Conservation (phyloP, 495 filamentous ascomycete genomes). For the Lepidopterella palustris region DNA sequence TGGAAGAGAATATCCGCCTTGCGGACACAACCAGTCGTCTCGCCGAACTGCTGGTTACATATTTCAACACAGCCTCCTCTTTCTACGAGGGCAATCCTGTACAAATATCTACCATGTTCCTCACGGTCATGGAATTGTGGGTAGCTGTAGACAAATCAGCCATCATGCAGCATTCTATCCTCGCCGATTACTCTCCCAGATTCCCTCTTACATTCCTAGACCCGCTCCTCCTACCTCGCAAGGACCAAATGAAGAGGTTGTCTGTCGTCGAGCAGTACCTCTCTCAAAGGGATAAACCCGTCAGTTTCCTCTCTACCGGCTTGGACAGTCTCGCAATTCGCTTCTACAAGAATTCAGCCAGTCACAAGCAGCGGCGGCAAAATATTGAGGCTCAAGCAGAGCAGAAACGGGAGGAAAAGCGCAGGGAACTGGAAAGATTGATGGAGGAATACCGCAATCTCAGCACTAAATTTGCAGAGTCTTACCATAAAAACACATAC, state of each 20-base stretch:
- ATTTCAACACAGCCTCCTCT: conserved; percentile 29
- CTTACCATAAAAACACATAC: background rate
- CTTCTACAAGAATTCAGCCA: conserved; percentile 46
- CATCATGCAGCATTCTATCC: conserved; percentile 34
- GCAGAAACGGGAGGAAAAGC: conserved; percentile 36
- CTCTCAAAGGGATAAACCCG: conserved; percentile 17
- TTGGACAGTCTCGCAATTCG: conserved; percentile 41
- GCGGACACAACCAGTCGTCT: conserved; percentile 32
- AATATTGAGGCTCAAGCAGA: conserved; percentile 41
- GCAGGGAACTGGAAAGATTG: conserved; percentile 45
- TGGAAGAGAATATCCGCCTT: conserved; percentile 24
- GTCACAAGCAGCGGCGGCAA: conserved; percentile 38
- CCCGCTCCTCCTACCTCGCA: conserved; percentile 44
- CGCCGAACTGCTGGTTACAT: conserved; percentile 30
- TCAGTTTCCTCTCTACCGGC: conserved; percentile 37
- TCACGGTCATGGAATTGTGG: conserved; percentile 59
- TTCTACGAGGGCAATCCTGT: conserved; percentile 45
- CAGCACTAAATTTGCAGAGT: background rate
- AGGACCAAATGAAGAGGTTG: conserved; percentile 48
- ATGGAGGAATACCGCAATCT: background rate
- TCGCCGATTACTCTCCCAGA: conserved; percentile 48
- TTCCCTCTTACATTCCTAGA: conserved; percentile 43
- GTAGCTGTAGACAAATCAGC: conserved; percentile 52
- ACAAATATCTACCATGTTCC: conserved; percentile 50
- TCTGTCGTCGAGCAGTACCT: conserved; percentile 47